Percentiles rank a stretch among this genome's conserved stretches.
Conservation (phyloP, 192 early-diverging fungal species). For the Backusella westeae region DNA sequence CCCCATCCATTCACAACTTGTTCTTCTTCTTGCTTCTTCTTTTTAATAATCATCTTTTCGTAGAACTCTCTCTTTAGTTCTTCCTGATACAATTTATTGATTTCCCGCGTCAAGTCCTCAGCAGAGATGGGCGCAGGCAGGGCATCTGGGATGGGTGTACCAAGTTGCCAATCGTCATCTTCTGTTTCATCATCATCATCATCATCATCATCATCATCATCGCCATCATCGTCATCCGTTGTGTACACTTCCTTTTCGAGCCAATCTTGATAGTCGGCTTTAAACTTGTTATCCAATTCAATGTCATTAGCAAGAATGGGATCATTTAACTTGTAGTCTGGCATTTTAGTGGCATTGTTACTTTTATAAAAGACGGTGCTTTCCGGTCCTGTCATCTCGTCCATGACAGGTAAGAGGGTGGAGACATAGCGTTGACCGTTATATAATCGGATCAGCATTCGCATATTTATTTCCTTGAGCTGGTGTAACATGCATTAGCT, state of each 20-base stretch:
- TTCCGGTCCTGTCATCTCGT: constrained; percentile 9
- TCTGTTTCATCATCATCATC: not conserved
- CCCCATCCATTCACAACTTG: constrained; percentile 15
- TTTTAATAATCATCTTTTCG: not conserved
- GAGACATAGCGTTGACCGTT: constrained; percentile 48
- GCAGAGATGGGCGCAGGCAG: not conserved
- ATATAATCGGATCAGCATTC: constrained; percentile 59
- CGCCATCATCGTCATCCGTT: constrained; percentile 8
- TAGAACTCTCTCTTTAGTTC: constrained; percentile 15
- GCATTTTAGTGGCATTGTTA: not conserved
- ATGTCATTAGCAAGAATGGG: constrained; percentile 21
- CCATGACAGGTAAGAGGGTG: not conserved
- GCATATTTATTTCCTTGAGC: constrained; percentile 67
- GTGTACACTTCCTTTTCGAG: constrained; percentile 52
- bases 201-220: not conserved
- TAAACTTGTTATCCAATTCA: constrained; percentile 58
- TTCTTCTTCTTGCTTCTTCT: not conserved
- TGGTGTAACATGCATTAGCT: constrained; percentile 15
- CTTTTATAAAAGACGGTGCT: not conserved
- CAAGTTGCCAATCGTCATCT: not conserved
- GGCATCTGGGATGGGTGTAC: constrained; percentile 15
- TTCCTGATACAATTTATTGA: constrained; percentile 24
- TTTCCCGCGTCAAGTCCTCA: constrained; percentile 8
- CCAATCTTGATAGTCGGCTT: constrained; percentile 69
- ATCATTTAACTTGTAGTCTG: constrained; percentile 1